A percentile compares a stretch with the other conserved stretches of the same genome.
phyloP scores from a whole-genome alignment of 352 stramenopile genomes.

The Globisporangium orthogonon region DNA sequence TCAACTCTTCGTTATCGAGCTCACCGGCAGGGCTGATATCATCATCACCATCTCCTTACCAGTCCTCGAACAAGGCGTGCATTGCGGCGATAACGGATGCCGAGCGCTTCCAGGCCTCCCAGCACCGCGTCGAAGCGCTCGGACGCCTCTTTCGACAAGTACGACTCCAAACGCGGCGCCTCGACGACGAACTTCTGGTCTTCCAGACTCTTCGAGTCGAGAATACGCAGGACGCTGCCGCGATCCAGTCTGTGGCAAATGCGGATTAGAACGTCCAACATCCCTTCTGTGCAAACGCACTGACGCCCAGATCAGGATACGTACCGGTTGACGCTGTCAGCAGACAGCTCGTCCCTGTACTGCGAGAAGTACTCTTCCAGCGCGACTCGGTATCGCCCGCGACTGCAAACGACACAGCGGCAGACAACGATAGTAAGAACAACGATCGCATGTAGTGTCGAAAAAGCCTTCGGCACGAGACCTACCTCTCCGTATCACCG shows the following conservation, averaged over 20 bases:
- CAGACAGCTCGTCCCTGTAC: constrained; percentile 58
- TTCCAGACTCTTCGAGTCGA: constrained; percentile 75
- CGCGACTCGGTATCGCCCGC: constrained; percentile 54
- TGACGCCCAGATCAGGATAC: not conserved
- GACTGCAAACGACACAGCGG: constrained; percentile 22
- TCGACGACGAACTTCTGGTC: constrained; percentile 64
- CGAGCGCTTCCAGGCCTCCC: constrained; percentile 48
- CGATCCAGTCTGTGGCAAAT: constrained; percentile 46
- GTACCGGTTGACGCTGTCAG: constrained; percentile 69
- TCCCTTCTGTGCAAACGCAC: not conserved
- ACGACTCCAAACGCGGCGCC: constrained; percentile 59
- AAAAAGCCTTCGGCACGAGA: too few species aligned
- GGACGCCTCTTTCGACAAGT: constrained; percentile 50
- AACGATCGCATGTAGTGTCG: too few species aligned
- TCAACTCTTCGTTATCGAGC: too few species aligned
- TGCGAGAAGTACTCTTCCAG: constrained; percentile 59
- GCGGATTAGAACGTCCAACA: not conserved
- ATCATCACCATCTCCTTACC: constrained; percentile 21
- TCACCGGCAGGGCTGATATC: not conserved
- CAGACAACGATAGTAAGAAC: not conserved
- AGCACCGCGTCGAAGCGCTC: constrained; percentile 72
- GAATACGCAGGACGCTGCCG: constrained; percentile 79
- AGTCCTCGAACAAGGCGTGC: constrained; percentile 72
- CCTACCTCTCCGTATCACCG: constrained; percentile 69
- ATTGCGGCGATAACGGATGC: constrained; percentile 59